These are phyloP conservation scores for Globisporangium perplexum DNA, from an alignment of 352 stramenopile species.

Conservation along the genomic window DNA sequence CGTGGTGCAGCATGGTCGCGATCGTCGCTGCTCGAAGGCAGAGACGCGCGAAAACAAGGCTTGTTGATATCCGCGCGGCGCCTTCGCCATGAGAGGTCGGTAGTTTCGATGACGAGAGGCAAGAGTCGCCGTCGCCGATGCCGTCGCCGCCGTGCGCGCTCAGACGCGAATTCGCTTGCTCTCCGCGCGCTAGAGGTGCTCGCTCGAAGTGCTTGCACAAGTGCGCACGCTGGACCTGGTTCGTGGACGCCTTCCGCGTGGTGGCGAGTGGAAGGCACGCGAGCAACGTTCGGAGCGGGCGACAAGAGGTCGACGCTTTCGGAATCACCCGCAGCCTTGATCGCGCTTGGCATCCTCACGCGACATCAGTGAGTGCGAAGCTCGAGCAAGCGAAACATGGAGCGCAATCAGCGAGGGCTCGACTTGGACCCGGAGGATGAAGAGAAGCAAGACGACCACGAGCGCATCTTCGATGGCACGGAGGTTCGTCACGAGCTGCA, in stretches of 20 bases:
- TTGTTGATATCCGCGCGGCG: no score
- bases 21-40: no score
- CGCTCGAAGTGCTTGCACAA: no score
- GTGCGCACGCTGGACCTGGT: no score
- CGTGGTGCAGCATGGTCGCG: no score
- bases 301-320: not conserved
- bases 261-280: not conserved
- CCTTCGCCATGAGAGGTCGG: no score
- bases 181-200: not conserved
- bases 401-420: not conserved
- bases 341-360: not conserved
- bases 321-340: not conserved
- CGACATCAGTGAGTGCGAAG: no score
- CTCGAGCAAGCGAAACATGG: not conserved
- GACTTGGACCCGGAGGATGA: slow-evolving; percentile 21
- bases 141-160: no score
- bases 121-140: no score
- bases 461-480: slow-evolving; percentile 27
- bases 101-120: no score
- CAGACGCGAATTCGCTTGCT: not conserved
- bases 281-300: not conserved
- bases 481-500: slow-evolving; percentile 20
- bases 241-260: no score
- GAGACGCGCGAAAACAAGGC: no score
- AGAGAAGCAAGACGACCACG: slow-evolving; percentile 17